Conservation (phyloP, 129 eudicot genomes). For the Ambrosia artemisiifolia region DNA sequence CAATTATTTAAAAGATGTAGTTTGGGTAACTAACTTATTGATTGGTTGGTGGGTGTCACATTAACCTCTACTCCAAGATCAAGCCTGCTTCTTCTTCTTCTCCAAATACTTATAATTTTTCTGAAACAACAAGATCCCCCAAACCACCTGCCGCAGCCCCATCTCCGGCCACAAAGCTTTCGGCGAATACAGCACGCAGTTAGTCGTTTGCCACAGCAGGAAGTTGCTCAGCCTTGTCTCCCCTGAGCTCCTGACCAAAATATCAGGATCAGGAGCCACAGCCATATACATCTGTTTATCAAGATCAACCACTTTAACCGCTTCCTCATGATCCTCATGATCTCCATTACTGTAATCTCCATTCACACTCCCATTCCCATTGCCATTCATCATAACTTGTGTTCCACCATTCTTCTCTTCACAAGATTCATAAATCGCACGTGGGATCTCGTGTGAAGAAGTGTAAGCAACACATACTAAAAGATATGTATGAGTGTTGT, state of each 20-base stretch:
- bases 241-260: conserved; percentile 64
- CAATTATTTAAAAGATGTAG: not conserved
- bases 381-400: conserved; percentile 12
- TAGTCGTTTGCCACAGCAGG: conserved; percentile 58
- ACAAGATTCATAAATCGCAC: conserved; percentile 48
- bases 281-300: conserved; percentile 63
- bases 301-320: conserved; percentile 37
- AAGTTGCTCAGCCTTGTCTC: conserved; percentile 69
- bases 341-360: not conserved
- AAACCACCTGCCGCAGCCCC: conserved; percentile 57
- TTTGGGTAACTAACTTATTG: not conserved
- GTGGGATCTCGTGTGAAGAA: conserved; percentile 62
- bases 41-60: conserved; percentile 3
- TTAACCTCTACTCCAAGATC: conserved; percentile 10
- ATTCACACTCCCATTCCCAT: conserved; percentile 4
- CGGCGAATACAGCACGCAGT: conserved; percentile 41
- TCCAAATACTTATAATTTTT: conserved; percentile 35
- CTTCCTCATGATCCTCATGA: conserved; percentile 8
- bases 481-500: conserved; percentile 37
- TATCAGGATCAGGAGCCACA: conserved; percentile 56
- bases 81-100: conserved; percentile 52
- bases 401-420: conserved; percentile 27
- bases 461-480: conserved; percentile 57
- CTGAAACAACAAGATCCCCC: conserved; percentile 54
- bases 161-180: conserved; percentile 63